Base-by-base conservation (phyloP, 2,329 filamentous ascomycete genomes). In the Corniculantispora saksenae region DNA sequence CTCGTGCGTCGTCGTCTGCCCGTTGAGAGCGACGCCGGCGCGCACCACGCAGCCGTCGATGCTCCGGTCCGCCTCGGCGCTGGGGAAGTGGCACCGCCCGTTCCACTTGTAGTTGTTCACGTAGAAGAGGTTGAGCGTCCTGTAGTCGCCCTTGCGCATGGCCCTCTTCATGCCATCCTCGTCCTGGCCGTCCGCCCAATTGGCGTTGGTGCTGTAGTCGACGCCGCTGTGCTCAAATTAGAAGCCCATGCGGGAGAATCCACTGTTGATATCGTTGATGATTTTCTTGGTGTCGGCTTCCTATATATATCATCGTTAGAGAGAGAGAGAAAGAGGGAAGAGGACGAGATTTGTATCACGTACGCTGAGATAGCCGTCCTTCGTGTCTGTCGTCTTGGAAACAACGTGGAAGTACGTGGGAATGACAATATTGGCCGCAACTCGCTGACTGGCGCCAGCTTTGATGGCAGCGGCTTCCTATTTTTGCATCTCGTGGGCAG, bases 1-100 rank as follows among this genome's bases (percentile, higher is more conserved):
- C 72, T 83, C 81, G 73, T 83, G 81, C 47, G 69, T 71, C 29
- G 68, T 69, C 1, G 74, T 76, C 69, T 72, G 51, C 21, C 32
- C 51, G 23, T 29, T 29, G 25, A 5, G 19, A 7, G 25, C 32
- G 25, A 54, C 51, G 25, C 25, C 51, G 5, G 23, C 23, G 17
- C 51, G 17, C 23, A 29, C 25, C 15, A n/a, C 23, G 48, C 48
- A 51, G 48, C 48, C 48, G 27, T 25, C 48, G 12, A 23, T 8
- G 48, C 10, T n/a, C 48, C 21, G 27, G 48, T 23, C 21, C 8
- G 21, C 9, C 4, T 4, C 17, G 7, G 10, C n/a, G 15, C 10
- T 43, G 38, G 38, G 38, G 12, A 43, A 43, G 27, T 8, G 48
- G 48, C 48, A 51, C n/a, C n/a, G 48, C 10, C 48, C 27, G 21